Conservation (phyloP, 2,329 filamentous ascomycete genomes). For the Trichoderma sp. region DNA sequence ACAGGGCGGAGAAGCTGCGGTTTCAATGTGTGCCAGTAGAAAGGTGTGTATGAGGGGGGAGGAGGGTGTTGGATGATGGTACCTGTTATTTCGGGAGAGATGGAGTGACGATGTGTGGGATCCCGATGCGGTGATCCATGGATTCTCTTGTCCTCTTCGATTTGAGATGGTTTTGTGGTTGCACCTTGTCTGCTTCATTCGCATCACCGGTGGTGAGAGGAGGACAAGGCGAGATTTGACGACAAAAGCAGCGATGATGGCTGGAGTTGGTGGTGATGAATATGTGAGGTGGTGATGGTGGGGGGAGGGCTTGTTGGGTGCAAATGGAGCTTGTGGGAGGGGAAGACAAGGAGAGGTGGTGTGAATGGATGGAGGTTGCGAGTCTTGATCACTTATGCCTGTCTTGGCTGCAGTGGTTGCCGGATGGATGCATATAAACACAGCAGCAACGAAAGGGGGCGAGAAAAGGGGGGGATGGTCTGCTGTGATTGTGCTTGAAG, state of each 20-base stretch:
- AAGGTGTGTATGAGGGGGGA: neutral
- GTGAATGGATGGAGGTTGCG: conserved; percentile 7
- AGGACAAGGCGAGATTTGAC: neutral
- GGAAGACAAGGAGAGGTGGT: neutral
- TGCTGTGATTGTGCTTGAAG: neutral
- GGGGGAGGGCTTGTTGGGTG: neutral
- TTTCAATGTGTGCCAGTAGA: neutral
- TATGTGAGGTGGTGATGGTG: neutral
- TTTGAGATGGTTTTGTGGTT: neutral
- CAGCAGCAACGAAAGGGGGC: neutral
- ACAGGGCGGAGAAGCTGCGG: conserved; percentile 7
- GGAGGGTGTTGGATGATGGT: neutral
- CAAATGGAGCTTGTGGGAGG: neutral
- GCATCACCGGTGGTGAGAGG: neutral
- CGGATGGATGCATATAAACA: too few species aligned
- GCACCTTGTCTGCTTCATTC: neutral
- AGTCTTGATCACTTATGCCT: neutral
- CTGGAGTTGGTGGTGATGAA: too few species aligned
- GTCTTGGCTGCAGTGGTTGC: neutral
- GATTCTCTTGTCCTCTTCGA: neutral
- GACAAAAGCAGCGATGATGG: neutral
- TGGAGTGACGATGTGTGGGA: neutral
- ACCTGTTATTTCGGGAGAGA: neutral
- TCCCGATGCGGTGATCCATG: neutral
- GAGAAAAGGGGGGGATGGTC: neutral